Evolutionary conservation across 768 basidiomycete genomes (phyloP).

Genomic region (Termitomyces sp.): DNA sequence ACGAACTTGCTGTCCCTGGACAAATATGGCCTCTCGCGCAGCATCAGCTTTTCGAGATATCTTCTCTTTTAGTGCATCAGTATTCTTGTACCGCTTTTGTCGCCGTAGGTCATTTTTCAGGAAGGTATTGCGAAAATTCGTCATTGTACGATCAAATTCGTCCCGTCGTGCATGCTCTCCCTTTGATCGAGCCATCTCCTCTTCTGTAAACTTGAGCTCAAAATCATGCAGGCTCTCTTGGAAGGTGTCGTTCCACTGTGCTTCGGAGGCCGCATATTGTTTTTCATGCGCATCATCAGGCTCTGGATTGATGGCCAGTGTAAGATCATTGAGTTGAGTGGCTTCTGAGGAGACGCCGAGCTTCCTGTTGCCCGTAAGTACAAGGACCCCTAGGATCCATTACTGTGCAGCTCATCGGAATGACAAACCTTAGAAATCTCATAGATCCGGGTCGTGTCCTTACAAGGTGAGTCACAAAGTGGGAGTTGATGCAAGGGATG

Average conservation of each 20-base stretch:
- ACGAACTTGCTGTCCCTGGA: not conserved
- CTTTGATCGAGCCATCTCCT: not conserved
- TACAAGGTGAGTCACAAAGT: not conserved
- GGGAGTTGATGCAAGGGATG: not conserved
- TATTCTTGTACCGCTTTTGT: not conserved
- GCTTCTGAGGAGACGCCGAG: not conserved
- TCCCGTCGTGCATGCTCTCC: not conserved
- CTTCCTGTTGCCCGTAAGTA: not conserved
- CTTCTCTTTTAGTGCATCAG: not conserved
- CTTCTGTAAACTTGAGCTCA: not conserved
- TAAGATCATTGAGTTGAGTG: not conserved
- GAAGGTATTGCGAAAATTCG: not conserved
- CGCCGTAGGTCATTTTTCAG: not conserved
- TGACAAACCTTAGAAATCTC: not conserved
- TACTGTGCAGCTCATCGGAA: not conserved
- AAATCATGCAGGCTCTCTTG: not conserved
- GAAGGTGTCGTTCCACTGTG: not conserved
- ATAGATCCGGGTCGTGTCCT: not conserved
- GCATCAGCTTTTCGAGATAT: conserved; percentile 1
- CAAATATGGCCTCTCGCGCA: not conserved
- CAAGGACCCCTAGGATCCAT: not conserved
- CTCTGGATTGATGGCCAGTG: not conserved
- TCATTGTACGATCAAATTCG: not conserved
- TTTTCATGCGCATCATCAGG: not conserved
- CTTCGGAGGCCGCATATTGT: not conserved